Conservation (phyloP, 257 asterid species). For the Nicotiana obtusifolia region DNA sequence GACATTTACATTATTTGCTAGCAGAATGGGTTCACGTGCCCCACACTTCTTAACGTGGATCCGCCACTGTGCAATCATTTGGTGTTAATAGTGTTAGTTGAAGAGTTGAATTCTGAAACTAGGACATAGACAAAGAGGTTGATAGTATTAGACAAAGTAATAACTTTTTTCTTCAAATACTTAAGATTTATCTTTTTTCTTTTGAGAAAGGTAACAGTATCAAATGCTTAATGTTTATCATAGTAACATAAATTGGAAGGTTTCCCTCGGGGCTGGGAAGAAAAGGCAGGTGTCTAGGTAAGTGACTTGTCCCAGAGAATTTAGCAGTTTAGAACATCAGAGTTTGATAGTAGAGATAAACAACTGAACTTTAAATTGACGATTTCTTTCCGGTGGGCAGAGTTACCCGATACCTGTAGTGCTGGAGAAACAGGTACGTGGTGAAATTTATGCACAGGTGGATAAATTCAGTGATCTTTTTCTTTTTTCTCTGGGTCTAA, state of each 20-base stretch:
- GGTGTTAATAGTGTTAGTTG: not conserved
- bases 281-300: not conserved
- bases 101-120: no score
- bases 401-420: no score
- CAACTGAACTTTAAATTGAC: not conserved
- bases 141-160: not conserved
- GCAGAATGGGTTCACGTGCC: no score
- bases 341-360: not conserved
- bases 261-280: not conserved
- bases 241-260: not conserved
- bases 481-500: not conserved
- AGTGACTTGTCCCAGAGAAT: not conserved
- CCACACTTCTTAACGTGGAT: no score
- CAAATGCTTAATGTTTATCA: not conserved
- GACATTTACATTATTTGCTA: no score
- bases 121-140: not conserved
- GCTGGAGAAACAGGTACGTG: no score
- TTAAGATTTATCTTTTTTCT: not conserved
- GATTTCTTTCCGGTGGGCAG: no score
- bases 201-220: no score
- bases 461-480: not conserved
- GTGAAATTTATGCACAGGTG: not conserved
- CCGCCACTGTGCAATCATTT: not conserved
- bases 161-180: not conserved
- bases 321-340: not conserved